phyloP scores from a whole-genome alignment of 2,329 filamentous ascomycete genomes.

The Pseudogymnoascus sp. region DNA sequence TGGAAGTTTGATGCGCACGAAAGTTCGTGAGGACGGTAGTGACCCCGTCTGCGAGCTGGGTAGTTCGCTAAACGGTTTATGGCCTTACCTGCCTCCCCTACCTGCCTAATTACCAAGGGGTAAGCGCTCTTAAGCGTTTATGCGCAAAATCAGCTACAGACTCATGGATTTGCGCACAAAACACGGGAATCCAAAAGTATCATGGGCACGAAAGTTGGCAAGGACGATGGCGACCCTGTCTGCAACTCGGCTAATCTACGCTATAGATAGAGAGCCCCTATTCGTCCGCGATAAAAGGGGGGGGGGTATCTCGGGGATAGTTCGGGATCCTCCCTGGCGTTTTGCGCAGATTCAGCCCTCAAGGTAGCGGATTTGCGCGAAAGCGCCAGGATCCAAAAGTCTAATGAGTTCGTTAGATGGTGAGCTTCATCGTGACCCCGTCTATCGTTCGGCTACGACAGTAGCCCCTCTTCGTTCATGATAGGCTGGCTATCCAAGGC shows the following conservation, averaged over 20 bases:
- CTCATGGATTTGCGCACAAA: background rate
- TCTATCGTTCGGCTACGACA: too few relatives aligned
- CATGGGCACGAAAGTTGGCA: background rate
- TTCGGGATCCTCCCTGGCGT: too few relatives aligned
- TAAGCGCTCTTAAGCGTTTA: background rate
- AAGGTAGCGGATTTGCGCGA: background rate
- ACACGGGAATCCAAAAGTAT: background rate
- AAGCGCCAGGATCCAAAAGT: background rate
- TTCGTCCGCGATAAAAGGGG: too few relatives aligned
- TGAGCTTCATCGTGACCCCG: too few relatives aligned
- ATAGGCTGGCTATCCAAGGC: too few relatives aligned
- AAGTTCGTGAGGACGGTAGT: background rate
- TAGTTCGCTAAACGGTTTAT: background rate
- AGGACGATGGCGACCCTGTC: background rate
- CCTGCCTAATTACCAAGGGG: too few relatives aligned
- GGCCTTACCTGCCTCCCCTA: too few relatives aligned
- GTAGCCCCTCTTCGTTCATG: too few relatives aligned
- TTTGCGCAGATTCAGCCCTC: background rate
- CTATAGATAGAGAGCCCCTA: too few relatives aligned
- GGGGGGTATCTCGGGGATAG: too few relatives aligned
- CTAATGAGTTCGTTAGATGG: background rate
- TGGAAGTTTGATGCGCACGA: background rate
- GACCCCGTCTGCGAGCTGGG: background rate
- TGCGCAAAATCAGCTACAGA: background rate
- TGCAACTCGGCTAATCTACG: background rate